phyloP scores from a whole-genome alignment of 108 stramenopile genomes.

The Nannochloropsis salina region DNA sequence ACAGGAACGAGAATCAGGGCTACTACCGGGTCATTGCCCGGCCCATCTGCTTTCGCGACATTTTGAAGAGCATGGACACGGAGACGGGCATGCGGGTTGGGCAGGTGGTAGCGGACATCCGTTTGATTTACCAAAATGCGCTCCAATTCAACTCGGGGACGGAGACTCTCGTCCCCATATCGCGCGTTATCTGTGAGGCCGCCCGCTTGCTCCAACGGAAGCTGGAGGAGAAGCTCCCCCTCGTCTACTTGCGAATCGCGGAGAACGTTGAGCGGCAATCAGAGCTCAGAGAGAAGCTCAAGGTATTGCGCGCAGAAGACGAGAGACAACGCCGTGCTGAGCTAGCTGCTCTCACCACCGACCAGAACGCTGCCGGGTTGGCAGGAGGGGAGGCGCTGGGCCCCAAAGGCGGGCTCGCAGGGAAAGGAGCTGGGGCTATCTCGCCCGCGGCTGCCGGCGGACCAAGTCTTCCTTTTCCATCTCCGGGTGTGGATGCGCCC shows the following conservation, averaged over 20 bases:
- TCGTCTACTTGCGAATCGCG: not conserved
- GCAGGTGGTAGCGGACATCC: not conserved
- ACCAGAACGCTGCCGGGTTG: not conserved
- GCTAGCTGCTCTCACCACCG: not conserved
- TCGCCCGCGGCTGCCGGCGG: not conserved
- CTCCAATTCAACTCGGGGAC: constrained; percentile 4
- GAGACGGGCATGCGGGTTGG: not conserved
- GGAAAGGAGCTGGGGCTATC: not conserved
- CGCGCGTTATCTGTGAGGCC: not conserved
- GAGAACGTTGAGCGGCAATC: constrained; percentile 1
- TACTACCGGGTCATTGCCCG: constrained; percentile 14
- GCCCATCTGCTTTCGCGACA: constrained; percentile 8
- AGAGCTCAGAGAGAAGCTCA: not conserved
- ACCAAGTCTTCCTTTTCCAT: not conserved
- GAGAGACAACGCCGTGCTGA: not conserved
- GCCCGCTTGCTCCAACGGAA: not conserved
- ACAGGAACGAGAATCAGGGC: not conserved
- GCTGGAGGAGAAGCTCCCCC: not conserved
- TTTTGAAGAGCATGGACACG: not conserved
- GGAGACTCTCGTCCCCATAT: not conserved
- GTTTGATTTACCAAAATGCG: not conserved
- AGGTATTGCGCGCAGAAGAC: not conserved
- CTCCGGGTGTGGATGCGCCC: not conserved
- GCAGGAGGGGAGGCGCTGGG: not conserved
- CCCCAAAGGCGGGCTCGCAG: not conserved